phyloP scores from a whole-genome alignment of 805 yeast species.

The Debaryomyces maramus region DNA sequence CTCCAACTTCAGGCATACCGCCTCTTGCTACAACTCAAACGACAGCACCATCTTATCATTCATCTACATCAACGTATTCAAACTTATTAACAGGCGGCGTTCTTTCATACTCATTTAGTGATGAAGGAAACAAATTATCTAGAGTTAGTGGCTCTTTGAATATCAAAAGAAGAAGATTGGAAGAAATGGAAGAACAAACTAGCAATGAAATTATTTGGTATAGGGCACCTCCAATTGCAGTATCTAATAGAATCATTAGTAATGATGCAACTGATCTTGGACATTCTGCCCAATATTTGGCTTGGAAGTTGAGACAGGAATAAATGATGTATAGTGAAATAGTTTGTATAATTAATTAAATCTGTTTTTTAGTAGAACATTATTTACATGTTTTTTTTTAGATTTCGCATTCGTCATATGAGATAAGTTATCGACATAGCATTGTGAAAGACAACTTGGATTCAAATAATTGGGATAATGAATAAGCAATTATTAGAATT shows the following conservation, averaged over 20 bases:
- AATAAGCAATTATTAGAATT: slow-evolving; percentile 37
- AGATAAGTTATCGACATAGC: no score
- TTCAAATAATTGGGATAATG: no score
- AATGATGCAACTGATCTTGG: slow-evolving; percentile 46
- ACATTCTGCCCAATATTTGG: slow-evolving; percentile 73
- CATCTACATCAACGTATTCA: slow-evolving; percentile 36
- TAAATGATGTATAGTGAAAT: neutral
- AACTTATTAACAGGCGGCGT: slow-evolving; percentile 39
- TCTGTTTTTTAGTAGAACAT: no score
- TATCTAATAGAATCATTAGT: slow-evolving; percentile 16
- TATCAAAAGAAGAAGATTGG: slow-evolving; percentile 23
- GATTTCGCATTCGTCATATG: no score
- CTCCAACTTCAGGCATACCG: slow-evolving; percentile 11
- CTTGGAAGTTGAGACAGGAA: slow-evolving; percentile 33
- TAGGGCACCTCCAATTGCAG: slow-evolving; percentile 60
- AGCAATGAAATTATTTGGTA: slow-evolving; percentile 53
- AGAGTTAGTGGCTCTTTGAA: slow-evolving; percentile 22
- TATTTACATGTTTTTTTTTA: no score
- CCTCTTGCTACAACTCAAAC: slow-evolving; percentile 8
- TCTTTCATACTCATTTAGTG: slow-evolving; percentile 32
- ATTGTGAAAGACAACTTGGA: no score
- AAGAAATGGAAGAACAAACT: slow-evolving; percentile 12
- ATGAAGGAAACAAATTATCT: slow-evolving; percentile 15
- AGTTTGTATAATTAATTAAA: neutral
- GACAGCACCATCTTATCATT: slow-evolving; percentile 20